Conservation (phyloP, 1,284 basidiomycete species). For the Pisolithus thermaeus region DNA sequence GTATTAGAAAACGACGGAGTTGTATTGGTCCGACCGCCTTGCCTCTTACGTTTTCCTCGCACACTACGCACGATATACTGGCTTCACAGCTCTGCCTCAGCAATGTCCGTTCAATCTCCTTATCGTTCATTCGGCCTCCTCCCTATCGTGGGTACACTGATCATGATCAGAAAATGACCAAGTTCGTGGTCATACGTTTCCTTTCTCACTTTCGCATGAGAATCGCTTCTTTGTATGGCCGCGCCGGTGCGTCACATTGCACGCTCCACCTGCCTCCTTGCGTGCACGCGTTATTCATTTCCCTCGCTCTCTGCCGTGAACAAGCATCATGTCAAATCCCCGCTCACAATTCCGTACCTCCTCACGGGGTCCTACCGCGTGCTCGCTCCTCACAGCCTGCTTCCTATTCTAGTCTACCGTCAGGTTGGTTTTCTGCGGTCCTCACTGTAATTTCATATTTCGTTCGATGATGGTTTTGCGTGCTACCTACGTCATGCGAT, state of each 20-base stretch:
- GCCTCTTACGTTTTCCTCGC: background rate
- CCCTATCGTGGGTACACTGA: background rate
- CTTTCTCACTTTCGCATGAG: background rate
- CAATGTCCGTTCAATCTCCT: background rate
- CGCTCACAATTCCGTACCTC: background rate
- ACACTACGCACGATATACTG: background rate
- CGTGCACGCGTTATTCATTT: constrained; percentile 1
- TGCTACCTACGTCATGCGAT: background rate
- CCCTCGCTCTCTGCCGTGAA: background rate
- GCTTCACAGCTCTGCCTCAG: background rate
- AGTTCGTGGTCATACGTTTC: background rate
- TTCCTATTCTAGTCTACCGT: background rate
- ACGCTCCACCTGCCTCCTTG: background rate
- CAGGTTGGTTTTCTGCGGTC: background rate
- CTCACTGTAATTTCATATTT: background rate
- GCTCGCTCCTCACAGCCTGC: background rate
- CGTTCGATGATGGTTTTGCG: background rate
- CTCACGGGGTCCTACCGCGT: constrained; percentile 1
- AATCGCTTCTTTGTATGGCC: background rate
- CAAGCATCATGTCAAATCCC: background rate
- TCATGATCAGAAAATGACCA: background rate
- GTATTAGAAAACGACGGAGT: background rate
- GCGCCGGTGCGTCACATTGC: background rate
- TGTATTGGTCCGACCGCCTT: background rate
- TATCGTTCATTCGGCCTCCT: background rate